phyloP scores from a whole-genome alignment of 768 basidiomycete genomes.

The Pluteus cervinus region DNA sequence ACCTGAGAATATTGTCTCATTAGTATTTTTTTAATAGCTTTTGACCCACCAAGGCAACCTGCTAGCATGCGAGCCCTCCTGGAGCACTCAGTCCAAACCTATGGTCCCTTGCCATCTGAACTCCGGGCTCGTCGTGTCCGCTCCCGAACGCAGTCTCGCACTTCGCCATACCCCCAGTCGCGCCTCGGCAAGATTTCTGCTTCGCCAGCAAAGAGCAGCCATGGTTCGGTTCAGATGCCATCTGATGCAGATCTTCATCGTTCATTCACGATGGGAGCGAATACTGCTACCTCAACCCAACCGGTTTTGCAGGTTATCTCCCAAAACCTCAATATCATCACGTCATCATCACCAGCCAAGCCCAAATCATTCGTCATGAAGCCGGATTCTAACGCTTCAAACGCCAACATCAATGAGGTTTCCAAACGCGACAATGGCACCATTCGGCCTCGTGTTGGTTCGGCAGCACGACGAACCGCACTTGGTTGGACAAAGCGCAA shows the following conservation, averaged over 20 bases:
- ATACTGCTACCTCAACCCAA: constrained; percentile 16
- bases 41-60: constrained; percentile 60
- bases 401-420: constrained; percentile 21
- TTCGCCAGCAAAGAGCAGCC: constrained; percentile 35
- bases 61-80: constrained; percentile 68
- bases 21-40: constrained; percentile 38
- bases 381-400: constrained; percentile 34
- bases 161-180: constrained; percentile 64
- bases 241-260: constrained; percentile 11
- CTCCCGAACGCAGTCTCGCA: constrained; percentile 63
- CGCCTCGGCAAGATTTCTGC: constrained; percentile 39
- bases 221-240: constrained; percentile 11
- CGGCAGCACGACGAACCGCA: constrained; percentile 48
- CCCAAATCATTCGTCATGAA: constrained; percentile 17
- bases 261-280: constrained; percentile 10
- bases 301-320: constrained; percentile 1
- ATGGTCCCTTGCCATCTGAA: constrained; percentile 68
- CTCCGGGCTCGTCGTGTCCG: constrained; percentile 56
- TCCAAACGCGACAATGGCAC: constrained; percentile 30
- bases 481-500: constrained; percentile 66
- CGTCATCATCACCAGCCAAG: constrained; percentile 1
- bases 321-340: constrained; percentile 1
- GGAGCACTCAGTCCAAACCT: constrained; percentile 66
- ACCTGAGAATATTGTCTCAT: background rate
- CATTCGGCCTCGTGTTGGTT: constrained; percentile 48